A percentile compares a stretch with the other conserved stretches of the same genome.
phyloP scores from a whole-genome alignment of 179 eudicot species.

The Beta lomatogona region DNA sequence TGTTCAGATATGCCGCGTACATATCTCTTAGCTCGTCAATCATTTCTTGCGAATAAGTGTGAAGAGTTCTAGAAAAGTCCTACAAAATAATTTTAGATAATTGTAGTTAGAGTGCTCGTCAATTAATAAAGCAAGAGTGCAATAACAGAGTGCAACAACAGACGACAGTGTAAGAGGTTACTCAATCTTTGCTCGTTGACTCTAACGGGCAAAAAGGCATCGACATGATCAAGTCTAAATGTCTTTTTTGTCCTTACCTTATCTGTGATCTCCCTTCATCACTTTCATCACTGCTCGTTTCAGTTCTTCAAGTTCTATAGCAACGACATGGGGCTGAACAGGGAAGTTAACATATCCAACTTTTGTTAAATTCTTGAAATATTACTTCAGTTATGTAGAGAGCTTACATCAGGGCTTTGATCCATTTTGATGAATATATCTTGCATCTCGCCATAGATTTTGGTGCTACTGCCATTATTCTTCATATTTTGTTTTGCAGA shows the following conservation, averaged over 20 bases:
- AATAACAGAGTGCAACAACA: conserved; percentile 35
- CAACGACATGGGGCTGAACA: conserved; percentile 47
- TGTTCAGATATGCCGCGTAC: too few species aligned
- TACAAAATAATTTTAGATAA: too few species aligned
- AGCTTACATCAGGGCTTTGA: too few species aligned
- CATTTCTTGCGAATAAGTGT: too few species aligned
- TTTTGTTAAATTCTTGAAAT: too few species aligned
- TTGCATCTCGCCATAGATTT: conserved; percentile 71
- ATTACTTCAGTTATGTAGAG: neutral
- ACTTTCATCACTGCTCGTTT: too few species aligned
- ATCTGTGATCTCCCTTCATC: conserved; percentile 33
- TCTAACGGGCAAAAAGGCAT: conserved; percentile 66
- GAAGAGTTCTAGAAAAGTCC: too few species aligned
- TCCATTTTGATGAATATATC: conserved; percentile 21
- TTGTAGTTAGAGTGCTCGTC: too few species aligned
- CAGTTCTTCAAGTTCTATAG: conserved; percentile 43
- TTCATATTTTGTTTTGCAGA: conserved; percentile 64
- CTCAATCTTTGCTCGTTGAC: conserved; percentile 83
- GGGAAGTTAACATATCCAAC: neutral
- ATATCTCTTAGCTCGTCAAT: too few species aligned
- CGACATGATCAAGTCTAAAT: conserved; percentile 59
- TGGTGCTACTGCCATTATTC: conserved; percentile 47
- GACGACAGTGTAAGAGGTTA: conserved; percentile 73
- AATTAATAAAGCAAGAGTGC: too few species aligned
- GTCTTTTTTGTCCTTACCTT: conserved; percentile 30